Base-by-base conservation (phyloP, 2,329 filamentous ascomycete species). In the Ascochyta pisi region DNA sequence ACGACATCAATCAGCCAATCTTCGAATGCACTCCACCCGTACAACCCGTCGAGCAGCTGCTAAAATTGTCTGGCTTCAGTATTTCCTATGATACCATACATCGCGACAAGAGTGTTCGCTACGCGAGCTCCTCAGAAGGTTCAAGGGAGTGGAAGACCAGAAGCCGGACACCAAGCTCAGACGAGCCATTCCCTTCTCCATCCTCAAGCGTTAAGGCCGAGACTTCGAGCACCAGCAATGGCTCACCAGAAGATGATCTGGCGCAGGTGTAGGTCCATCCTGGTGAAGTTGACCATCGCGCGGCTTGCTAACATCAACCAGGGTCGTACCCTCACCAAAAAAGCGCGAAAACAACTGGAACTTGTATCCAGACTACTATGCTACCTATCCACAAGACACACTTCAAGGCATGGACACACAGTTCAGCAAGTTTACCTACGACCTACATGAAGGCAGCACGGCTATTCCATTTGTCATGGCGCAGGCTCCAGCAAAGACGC, bases 361-460 rank as follows among this genome's bases (percentile, higher is more conserved):
- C 10, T 9, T 23, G 5, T 19, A 16, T 15, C 19, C 42, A 31
- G 37, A 43, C 23, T 42, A 51, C 26, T 26, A 43, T 7, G 26
- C 48, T 22, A 33, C 15, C 6, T 35, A 37, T 27, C 24, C 53
- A 24, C 39, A 53, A 12, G n/a, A 27, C 15, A 39, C 35, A 6
- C 47, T 60, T 2, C 40, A 33, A 4, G 46, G 15, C 15, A 60
- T 60, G 52, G 47, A 53, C n/a, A 56, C 49, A 2, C 40, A 53
- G 16, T 57, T 57, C 33, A 47, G 48, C 26, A 57, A 50, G 15
- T 60, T 49, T 48, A 53, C 57, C 1, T 44, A 60, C 37, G 37
- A 38, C 22, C 27, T 50, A 9, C 26, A 46, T n/a, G 52, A 56
- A 16, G 45, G 57, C 22, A 27, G 9, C 2, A 51, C 42, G 9